Conservation (phyloP, 225 moss, liverwort and hornwort genomes). For the Lunularia cruciata region DNA sequence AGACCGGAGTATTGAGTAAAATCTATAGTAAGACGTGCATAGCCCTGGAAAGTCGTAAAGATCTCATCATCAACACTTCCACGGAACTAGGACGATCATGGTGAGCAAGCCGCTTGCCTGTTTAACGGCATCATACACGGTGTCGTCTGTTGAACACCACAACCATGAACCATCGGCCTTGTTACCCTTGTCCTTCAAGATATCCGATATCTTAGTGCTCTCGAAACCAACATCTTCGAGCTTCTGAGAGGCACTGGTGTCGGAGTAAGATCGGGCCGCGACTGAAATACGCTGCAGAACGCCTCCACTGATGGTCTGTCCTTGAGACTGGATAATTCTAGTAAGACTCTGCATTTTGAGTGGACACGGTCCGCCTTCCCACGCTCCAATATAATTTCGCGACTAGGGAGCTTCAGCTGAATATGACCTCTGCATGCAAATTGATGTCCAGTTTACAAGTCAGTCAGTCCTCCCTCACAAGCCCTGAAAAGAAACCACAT, state of each 20-base stretch:
- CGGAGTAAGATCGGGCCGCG: constrained; percentile 36
- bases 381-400: not conserved
- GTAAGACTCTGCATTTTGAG: constrained; percentile 82
- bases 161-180: constrained; percentile 85
- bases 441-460: not conserved
- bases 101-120: constrained; percentile 44
- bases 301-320: constrained; percentile 54
- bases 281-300: constrained; percentile 67
- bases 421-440: not conserved
- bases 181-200: constrained; percentile 72
- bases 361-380: not conserved
- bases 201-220: constrained; percentile 83
- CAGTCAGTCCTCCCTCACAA: not conserved
- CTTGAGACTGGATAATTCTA: constrained; percentile 53
- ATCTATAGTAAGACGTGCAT: too few species aligned
- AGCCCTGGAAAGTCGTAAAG: too few species aligned
- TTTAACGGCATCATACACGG: constrained; percentile 94
- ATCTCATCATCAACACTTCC: too few species aligned
- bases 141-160: constrained; percentile 79
- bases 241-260: constrained; percentile 40
- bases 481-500: not conserved
- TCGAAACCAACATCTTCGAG: constrained; percentile 92
- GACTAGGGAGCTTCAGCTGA: not conserved
- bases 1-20: not conserved
- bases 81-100: too few species aligned